Conservation (phyloP, 2,329 filamentous ascomycete genomes). For the Ophiostoma novo-ulmi region DNA sequence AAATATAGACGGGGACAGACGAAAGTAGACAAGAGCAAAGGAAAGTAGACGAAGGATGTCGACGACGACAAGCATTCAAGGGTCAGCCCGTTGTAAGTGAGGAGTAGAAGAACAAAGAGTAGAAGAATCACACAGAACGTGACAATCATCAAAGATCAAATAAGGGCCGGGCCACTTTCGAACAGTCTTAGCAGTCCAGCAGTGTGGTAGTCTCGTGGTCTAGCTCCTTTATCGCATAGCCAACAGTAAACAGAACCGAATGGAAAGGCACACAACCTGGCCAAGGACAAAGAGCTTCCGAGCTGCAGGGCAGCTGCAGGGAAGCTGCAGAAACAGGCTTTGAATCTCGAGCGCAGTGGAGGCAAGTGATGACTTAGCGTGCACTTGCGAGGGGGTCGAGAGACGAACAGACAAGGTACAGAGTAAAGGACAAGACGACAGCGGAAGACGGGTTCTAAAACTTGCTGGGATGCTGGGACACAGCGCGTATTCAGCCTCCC, state of each 20-base stretch:
- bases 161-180: not conserved
- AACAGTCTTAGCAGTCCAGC: not conserved
- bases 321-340: conserved; percentile 9
- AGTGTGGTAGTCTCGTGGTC: no score
- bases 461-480: not conserved
- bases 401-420: not conserved
- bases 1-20: not conserved
- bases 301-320: conserved; percentile 1
- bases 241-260: not conserved
- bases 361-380: not conserved
- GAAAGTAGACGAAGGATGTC: not conserved
- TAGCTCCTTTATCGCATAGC: not conserved
- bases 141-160: not conserved
- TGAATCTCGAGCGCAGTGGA: not conserved
- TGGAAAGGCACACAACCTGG: not conserved
- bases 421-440: not conserved
- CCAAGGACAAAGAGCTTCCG: not conserved
- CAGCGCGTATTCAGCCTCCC: not conserved
- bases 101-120: not conserved
- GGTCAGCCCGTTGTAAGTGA: not conserved
- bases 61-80: not conserved
- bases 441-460: not conserved
- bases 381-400: not conserved
- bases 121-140: no score
- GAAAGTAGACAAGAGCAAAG: not conserved